These are phyloP conservation scores for Myxozyma neotropica DNA, from an alignment of 805 yeast species.

Conservation along the genomic window DNA sequence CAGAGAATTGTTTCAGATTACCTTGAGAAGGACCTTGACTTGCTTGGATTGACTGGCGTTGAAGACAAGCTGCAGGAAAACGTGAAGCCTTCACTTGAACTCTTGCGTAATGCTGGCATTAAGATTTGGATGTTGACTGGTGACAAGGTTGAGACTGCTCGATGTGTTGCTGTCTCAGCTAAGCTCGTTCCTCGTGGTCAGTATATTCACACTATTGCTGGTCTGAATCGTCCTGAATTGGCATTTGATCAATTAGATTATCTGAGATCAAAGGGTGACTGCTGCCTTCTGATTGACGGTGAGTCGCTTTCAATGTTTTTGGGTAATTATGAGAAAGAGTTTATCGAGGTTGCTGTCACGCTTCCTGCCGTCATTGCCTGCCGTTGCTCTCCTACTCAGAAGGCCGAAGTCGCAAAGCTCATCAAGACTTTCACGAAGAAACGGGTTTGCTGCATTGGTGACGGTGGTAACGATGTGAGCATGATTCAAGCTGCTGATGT, in stretches of 20 bases:
- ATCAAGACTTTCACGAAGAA: conserved; percentile 80
- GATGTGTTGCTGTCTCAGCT: conserved; percentile 96
- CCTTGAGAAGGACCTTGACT: conserved; percentile 80
- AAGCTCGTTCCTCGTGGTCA: conserved; percentile 92
- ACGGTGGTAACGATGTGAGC: conserved; percentile 98
- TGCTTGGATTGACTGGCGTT: conserved; percentile 93
- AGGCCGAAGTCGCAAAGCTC: conserved; percentile 87
- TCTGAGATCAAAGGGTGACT: conserved; percentile 61
- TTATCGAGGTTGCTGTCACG: conserved; percentile 72
- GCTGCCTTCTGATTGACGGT: conserved; percentile 89
- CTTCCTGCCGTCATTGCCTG: conserved; percentile 97
- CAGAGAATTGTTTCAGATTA: conserved; percentile 65
- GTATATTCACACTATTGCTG: conserved; percentile 82
- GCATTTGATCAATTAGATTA: conserved; percentile 80
- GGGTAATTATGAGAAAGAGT: conserved; percentile 65
- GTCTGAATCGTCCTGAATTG: conserved; percentile 57
- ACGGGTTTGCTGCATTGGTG: conserved; percentile 97
- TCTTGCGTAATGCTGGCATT: conserved; percentile 92
- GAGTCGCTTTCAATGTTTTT: conserved; percentile 77
- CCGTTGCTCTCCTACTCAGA: conserved; percentile 98
- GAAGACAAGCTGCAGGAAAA: conserved; percentile 92
- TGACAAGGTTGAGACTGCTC: conserved; percentile 97
- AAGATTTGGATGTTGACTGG: conserved; percentile 99
- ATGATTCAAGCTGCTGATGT: conserved; percentile 99
- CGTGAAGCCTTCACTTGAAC: conserved; percentile 88